Conservation (phyloP, 2,329 filamentous ascomycete genomes). For the Ascochyta fabae region DNA sequence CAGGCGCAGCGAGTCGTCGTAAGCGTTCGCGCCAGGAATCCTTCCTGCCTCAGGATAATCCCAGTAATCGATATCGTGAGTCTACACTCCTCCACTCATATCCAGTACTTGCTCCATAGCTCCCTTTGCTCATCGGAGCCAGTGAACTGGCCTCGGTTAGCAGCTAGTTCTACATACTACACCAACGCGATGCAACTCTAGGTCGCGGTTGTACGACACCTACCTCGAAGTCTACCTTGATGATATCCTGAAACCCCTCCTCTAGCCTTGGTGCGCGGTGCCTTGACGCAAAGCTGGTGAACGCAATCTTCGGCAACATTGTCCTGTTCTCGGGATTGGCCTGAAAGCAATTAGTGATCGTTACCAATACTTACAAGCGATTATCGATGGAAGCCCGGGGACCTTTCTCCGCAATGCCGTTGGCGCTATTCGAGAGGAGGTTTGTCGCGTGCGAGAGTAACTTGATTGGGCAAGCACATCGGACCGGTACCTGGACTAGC, state of each 20-base stretch:
- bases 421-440: conserved; percentile 1
- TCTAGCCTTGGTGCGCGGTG: conserved; percentile 73
- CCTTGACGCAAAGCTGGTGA: conserved; percentile 74
- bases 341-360: conserved; percentile 46
- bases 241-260: conserved; percentile 86
- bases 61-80: conserved; percentile 1
- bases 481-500: conserved; percentile 11
- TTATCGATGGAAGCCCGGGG: conserved; percentile 8
- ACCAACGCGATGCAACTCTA: neutral
- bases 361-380: conserved; percentile 13
- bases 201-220: conserved; percentile 26
- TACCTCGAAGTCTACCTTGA: conserved; percentile 74
- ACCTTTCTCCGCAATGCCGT: conserved; percentile 15
- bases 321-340: conserved; percentile 83
- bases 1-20: conserved; percentile 22
- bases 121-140: conserved; percentile 72
- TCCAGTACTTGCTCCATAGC: conserved; percentile 81
- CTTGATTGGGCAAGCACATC: conserved; percentile 10
- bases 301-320: conserved; percentile 79
- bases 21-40: conserved; percentile 12
- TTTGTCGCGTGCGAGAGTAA: conserved; percentile 13
- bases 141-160: conserved; percentile 60
- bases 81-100: conserved; percentile 50
- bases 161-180: conserved; percentile 6
- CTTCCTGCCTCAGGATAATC: conserved; percentile 17